A percentile compares a stretch with the other conserved stretches of the same genome.
These are phyloP conservation scores for Debaryomyces nepalensis DNA, from an alignment of 1,139 yeast genomes.

Conservation along the genomic window DNA sequence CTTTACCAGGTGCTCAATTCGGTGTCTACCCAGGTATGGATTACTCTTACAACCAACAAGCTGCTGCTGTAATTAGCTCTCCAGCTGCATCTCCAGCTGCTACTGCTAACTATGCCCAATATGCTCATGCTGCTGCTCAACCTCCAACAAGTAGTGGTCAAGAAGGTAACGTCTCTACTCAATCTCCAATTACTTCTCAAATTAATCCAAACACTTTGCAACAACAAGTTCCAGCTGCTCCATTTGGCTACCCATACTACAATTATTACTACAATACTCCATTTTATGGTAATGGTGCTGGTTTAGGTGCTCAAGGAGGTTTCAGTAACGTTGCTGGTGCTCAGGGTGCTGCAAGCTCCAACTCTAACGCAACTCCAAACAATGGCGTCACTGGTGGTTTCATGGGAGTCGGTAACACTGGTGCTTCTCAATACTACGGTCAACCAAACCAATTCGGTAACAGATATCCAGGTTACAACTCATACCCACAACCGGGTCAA, in stretches of 20 bases:
- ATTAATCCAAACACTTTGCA: conserved; percentile 34
- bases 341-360: conserved; percentile 21
- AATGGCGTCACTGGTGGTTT: conserved; percentile 22
- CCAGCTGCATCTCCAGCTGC: conserved; percentile 44
- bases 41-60: conserved; percentile 46
- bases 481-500: conserved; percentile 39
- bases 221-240: conserved; percentile 30
- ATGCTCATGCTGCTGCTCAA: conserved; percentile 27
- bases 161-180: conserved; percentile 25
- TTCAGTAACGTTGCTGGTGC: conserved; percentile 30
- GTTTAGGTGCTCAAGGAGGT: conserved; percentile 27
- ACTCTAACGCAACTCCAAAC: conserved; percentile 27
- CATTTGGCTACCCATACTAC: conserved; percentile 53
- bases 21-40: conserved; percentile 52
- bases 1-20: conserved; percentile 46
- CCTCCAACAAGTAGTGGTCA: conserved; percentile 26
- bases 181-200: conserved; percentile 30
- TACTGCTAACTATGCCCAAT: conserved; percentile 33
- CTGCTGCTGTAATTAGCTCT: conserved; percentile 33
- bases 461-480: conserved; percentile 45
- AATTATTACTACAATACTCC: conserved; percentile 50
- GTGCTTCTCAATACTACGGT: conserved; percentile 36
- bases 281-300: conserved; percentile 42
- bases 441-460: conserved; percentile 43
- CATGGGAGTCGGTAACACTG: conserved; percentile 26